Evolutionary conservation across 306 rosid genomes (phyloP).

Genomic region (Quercus alba): DNA sequence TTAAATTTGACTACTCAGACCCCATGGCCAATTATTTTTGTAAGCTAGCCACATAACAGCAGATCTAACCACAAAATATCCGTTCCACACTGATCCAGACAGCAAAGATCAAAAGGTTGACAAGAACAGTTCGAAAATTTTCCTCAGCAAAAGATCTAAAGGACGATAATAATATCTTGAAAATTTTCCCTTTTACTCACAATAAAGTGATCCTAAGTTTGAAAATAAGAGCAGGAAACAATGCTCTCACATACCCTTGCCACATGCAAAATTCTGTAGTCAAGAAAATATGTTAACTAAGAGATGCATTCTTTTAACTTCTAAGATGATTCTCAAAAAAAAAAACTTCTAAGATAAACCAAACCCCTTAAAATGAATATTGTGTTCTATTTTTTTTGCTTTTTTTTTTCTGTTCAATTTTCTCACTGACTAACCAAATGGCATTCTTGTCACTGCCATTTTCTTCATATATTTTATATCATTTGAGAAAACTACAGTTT

Average conservation of each 20-base stretch:
- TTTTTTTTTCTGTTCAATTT: too few species aligned
- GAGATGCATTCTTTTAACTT: too few species aligned
- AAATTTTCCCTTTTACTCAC: slow-evolving; percentile 5
- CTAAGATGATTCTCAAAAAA: too few species aligned
- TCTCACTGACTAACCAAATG: background rate
- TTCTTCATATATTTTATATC: background rate
- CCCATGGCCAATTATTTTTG: slow-evolving; percentile 5
- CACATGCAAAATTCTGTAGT: background rate
- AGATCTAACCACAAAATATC: slow-evolving; percentile 5
- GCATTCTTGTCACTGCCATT: background rate
- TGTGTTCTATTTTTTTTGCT: background rate
- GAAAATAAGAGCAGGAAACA: background rate
- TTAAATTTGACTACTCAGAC: slow-evolving; percentile 7
- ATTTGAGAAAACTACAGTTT: too few species aligned
- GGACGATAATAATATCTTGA: slow-evolving; percentile 12
- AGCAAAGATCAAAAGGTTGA: slow-evolving; percentile 20
- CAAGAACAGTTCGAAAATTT: slow-evolving; percentile 14
- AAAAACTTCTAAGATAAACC: background rate
- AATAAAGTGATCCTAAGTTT: slow-evolving; percentile 29
- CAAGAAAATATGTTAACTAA: background rate
- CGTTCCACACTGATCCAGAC: background rate
- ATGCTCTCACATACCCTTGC: background rate
- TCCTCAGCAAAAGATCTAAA: slow-evolving; percentile 22
- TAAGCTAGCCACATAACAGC: slow-evolving; percentile 19
- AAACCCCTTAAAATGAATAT: background rate